phyloP scores from a whole-genome alignment of 306 rosid species.

The Vicia faba region DNA sequence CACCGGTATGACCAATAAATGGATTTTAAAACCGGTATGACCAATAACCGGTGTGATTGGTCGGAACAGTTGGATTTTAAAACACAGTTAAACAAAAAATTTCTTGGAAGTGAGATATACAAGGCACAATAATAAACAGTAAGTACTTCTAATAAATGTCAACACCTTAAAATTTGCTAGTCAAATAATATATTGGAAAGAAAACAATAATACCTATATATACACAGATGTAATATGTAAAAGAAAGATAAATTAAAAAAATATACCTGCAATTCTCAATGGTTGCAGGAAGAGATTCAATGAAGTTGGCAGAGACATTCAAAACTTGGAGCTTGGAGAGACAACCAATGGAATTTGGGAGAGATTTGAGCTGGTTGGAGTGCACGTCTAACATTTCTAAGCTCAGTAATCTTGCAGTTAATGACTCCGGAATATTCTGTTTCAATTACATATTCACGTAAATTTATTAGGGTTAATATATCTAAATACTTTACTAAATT shows the following conservation, averaged over 20 bases:
- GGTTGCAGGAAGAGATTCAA: conserved; percentile 66
- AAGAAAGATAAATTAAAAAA: conserved; percentile 4
- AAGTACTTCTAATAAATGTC: not conserved
- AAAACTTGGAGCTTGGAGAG: conserved; percentile 79
- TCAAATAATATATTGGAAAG: not conserved
- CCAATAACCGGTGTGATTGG: no score
- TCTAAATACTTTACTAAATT: no score
- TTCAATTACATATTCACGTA: no score
- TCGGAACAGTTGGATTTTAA: no score
- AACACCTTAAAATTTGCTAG: not conserved
- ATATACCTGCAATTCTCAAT: conserved; percentile 88
- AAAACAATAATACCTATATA: not conserved
- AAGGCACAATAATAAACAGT: no score
- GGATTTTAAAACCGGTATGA: no score
- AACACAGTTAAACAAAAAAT: no score
- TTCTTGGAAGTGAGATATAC: no score
- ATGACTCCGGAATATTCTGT: conserved; percentile 83
- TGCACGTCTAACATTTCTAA: conserved; percentile 69
- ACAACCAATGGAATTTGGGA: conserved; percentile 94
- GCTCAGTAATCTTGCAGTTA: conserved; percentile 72
- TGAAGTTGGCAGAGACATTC: conserved; percentile 75
- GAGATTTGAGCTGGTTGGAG: conserved; percentile 73
- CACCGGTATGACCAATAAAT: no score
- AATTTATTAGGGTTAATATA: no score
- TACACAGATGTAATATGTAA: no score